Evolutionary conservation across 495 filamentous ascomycete species (phyloP), one percentile per base, ranked within the genome.

Genomic region (Entonaema liquescens): DNA sequence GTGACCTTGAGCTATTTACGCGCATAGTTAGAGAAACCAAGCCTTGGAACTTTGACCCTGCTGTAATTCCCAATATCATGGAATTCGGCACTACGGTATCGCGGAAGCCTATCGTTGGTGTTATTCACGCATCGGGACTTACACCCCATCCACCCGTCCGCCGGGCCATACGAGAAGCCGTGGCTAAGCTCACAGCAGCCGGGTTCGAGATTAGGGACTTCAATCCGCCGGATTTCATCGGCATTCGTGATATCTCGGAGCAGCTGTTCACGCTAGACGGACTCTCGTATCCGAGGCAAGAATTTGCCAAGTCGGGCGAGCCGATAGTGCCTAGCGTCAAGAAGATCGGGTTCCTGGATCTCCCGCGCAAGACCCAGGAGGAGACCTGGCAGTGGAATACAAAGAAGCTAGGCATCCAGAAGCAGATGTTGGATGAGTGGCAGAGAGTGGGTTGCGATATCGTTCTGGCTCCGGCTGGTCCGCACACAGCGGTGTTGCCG

Each of bases 31-130:
- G 74, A 19, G 59, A 59, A 21, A 58, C 69, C 17, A 59, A 78
- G 50, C 76, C 76, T 5, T 78, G 76, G 76, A 29, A 23, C 13
- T 65, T 70, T 13, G 76, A 78, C 42, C 74, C 76, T 5, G 63
- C 76, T 3, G 71, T 76, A 11, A 70, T 76, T 2, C 74, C 76
- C 12, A 52, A 59, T 17, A 67, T 76, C 59, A 62, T 69, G 56
- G 74, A 65, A 53, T 3, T 72, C n/a, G 59, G 25, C 13, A 4
- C 28, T 1, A 8, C 28, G 0, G 56, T 17, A 2, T 0, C 47
- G 31, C 65, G 70, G 19, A 68, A 82, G 72, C 73, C 81, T 42
- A 76, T 82, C 53, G 72, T 84, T 67, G 82, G 82, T 47, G 79
- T 84, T 47, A 78, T 84, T 11, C 73, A 83, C 65, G 78, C 36